These are phyloP conservation scores for Patellaria atrata DNA, from an alignment of 495 filamentous ascomycete genomes.

Conservation along the genomic window DNA sequence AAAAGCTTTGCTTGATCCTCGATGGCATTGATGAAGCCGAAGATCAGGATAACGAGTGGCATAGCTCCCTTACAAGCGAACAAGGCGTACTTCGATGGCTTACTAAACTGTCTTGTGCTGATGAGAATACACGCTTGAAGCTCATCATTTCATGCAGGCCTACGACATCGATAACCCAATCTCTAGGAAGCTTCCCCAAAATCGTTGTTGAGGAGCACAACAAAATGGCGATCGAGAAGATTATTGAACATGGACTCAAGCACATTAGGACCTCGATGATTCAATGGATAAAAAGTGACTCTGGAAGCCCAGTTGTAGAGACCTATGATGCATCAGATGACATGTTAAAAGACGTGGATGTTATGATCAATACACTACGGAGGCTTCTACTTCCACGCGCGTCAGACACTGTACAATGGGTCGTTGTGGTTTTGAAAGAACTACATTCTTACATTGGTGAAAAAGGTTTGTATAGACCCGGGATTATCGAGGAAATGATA, in stretches of 20 bases:
- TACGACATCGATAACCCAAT: neutral
- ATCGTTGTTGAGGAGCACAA: conserved; percentile 1
- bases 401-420: no score
- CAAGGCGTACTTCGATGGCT: conserved; percentile 1
- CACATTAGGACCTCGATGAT: neutral
- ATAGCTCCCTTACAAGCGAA: neutral
- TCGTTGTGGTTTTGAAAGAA: no score
- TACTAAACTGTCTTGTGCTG: neutral
- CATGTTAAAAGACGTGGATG: neutral
- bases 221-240: neutral
- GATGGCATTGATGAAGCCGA: conserved; percentile 1
- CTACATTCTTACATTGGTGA: no score
- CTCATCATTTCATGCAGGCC: neutral
- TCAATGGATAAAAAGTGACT: neutral
- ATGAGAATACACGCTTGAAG: neutral
- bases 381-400: no score
- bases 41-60: neutral
- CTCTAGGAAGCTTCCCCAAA: neutral
- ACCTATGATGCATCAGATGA: neutral
- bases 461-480: no score
- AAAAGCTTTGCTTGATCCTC: neutral
- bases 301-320: neutral
- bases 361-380: no score
- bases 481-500: no score
- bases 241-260: neutral